phyloP scores from a whole-genome alignment of 2,329 filamentous ascomycete species.

The Colletotrichum higginsianum region DNA sequence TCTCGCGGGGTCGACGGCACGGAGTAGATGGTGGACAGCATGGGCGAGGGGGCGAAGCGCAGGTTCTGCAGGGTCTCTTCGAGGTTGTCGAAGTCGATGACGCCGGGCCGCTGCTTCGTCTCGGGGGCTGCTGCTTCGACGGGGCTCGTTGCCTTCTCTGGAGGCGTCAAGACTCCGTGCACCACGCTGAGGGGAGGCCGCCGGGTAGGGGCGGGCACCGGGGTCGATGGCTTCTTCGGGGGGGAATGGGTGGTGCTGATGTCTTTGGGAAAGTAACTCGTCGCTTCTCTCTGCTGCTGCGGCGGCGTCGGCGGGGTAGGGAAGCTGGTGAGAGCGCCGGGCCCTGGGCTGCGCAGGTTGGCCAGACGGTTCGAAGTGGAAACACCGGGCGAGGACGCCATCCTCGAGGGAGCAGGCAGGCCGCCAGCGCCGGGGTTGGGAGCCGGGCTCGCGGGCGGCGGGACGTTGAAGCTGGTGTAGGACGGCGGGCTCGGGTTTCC shows the following conservation, averaged over 20 bases:
- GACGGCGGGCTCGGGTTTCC: constrained; percentile 11
- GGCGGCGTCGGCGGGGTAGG: constrained; percentile 34
- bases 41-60: constrained; percentile 39
- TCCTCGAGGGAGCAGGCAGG: background rate
- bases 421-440: constrained; percentile 11
- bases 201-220: background rate
- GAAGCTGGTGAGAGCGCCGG: constrained; percentile 37
- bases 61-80: constrained; percentile 36
- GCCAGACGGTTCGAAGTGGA: background rate
- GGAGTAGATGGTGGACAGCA: constrained; percentile 40
- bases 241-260: background rate
- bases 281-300: constrained; percentile 12
- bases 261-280: background rate
- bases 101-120: constrained; percentile 19
- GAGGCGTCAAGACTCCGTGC: background rate
- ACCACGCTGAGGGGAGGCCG: background rate
- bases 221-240: constrained; percentile 2
- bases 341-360: constrained; percentile 29
- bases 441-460: constrained; percentile 31
- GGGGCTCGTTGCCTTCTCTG: constrained; percentile 3
- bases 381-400: background rate
- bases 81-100: constrained; percentile 36
- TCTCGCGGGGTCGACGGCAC: constrained; percentile 33
- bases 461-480: constrained; percentile 37
- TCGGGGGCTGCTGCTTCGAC: background rate